phyloP scores from a whole-genome alignment of 768 basidiomycete genomes.

The Naematelia encephala region DNA sequence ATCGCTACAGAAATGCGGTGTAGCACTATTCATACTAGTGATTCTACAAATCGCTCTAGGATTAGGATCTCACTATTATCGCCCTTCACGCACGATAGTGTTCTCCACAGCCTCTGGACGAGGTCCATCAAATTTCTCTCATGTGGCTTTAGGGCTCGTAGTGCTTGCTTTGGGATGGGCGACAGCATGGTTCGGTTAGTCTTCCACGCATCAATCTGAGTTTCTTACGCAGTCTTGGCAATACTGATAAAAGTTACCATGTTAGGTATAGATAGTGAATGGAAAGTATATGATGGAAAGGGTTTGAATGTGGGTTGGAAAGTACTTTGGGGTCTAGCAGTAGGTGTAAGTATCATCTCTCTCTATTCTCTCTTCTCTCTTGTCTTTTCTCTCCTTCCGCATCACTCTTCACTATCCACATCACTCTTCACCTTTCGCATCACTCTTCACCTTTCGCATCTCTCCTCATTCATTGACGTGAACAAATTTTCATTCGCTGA shows the following conservation, averaged over 20 bases:
- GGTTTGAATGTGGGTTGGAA: constrained; percentile 45
- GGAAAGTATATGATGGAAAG: constrained; percentile 56
- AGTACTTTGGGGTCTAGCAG: constrained; percentile 34
- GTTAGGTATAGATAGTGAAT: constrained; percentile 53
- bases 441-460: too few species aligned
- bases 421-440: too few species aligned
- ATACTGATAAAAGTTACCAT: too few species aligned
- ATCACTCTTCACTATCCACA: too few species aligned
- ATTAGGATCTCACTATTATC: constrained; percentile 56
- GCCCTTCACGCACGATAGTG: background rate
- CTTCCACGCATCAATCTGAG: too few species aligned
- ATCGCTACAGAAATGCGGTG: constrained; percentile 55
- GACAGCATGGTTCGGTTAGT: constrained; percentile 36
- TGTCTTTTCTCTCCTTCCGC: too few species aligned
- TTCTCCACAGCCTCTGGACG: constrained; percentile 54
- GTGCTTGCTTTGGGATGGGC: constrained; percentile 55
- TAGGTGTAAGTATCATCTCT: constrained; percentile 21
- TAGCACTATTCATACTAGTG: constrained; percentile 58
- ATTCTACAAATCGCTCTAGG: constrained; percentile 57
- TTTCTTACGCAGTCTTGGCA: constrained; percentile 53
- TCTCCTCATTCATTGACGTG: too few species aligned
- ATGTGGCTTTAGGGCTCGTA: constrained; percentile 58
- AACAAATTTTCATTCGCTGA: too few species aligned
- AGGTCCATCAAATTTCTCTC: constrained; percentile 56
- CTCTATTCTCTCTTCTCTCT: too few species aligned